Evolutionary conservation across 1,139 yeast genomes (phyloP).

Genomic region (Eremothecium coryli): DNA sequence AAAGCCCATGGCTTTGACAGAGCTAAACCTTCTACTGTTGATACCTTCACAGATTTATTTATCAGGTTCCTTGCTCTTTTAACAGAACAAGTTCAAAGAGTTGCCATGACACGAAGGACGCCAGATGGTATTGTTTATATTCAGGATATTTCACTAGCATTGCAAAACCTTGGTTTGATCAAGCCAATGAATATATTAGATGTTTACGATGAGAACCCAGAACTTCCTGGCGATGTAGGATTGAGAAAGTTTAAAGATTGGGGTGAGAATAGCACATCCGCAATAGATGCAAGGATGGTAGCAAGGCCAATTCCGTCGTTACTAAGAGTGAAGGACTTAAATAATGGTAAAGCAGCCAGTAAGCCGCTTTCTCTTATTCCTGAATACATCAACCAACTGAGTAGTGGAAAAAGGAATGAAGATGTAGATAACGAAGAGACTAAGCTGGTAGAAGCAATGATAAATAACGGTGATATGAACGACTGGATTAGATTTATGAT

Average conservation of each 20-base stretch:
- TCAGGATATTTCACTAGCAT: conserved; percentile 54
- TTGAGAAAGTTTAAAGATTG: conserved; percentile 40
- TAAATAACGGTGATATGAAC: conserved; percentile 26
- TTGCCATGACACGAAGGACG: conserved; percentile 34
- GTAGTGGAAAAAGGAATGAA: conserved; percentile 13
- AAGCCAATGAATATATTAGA: conserved; percentile 40
- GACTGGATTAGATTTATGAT: conserved; percentile 26
- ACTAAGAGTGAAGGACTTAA: conserved; percentile 12
- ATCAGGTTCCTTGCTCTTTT: conserved; percentile 45
- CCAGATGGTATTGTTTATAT: conserved; percentile 38
- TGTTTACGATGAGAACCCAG: conserved; percentile 34
- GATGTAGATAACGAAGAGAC: conserved; percentile 16
- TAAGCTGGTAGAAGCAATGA: conserved; percentile 23
- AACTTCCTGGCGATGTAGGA: conserved; percentile 34
- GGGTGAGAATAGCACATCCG: conserved; percentile 36
- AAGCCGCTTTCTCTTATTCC: conserved; percentile 25
- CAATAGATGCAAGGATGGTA: conserved; percentile 35
- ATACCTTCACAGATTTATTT: conserved; percentile 54
- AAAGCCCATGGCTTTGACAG: conserved; percentile 67
- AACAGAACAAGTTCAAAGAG: conserved; percentile 33
- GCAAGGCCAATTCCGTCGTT: conserved; percentile 31
- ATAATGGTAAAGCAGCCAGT: conserved; percentile 9
- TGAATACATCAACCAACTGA: conserved; percentile 28
- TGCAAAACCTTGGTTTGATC: conserved; percentile 46
- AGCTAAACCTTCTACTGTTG: conserved; percentile 53